Base-by-base conservation (phyloP, 495 filamentous ascomycete genomes). In the Aspergillus haitiensis region DNA sequence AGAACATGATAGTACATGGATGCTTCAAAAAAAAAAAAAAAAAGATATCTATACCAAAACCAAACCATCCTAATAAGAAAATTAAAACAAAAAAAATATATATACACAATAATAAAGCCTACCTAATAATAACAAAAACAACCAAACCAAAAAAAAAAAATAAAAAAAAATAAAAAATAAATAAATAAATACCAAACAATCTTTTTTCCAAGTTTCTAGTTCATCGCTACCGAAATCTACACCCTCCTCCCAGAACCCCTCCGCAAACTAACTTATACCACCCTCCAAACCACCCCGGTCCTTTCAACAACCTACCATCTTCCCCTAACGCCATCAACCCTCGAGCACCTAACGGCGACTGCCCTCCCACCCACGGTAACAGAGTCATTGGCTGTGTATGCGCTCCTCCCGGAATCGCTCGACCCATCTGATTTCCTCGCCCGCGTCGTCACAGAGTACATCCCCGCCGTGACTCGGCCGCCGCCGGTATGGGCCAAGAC, bases 201-300 rank as follows among this genome's bases (percentile, higher is more conserved):
- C 16, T 15, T 21, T 13, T 15, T 21, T 13, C 12, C 50, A 63
- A 56, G 10, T 21, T 35, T n/a, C n/a, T 75, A 91, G 80, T 93
- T 92, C 78, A 80, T 93, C 58, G 84, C 88, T 11, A 69, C 74
- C 31, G 83, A 88, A 67, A 82, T 85, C 59, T 96, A 91, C 78
- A 62, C 74, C 35, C 73, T 78, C 48, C 81, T 94, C 33, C 88
- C 89, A 2, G 7, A 51, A 0, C 64, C 76, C 21, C 78, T 94
- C 3, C 82, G 84, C 66, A 76, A 75, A n/a, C 72, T 91, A 33
- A 78, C 79, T 61, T 86, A 89, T 72, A 71, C 83, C 53, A 63
- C 70, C 49, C 80, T 80, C 64, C 71, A 84, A 60, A 73, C 80
- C 57, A 70, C 79, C 56, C 48, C 78, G 1, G 9, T 67, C 18